Conservation (phyloP, 2,329 filamentous ascomycete species). For the Magnaporthiopsis incrustans region DNA sequence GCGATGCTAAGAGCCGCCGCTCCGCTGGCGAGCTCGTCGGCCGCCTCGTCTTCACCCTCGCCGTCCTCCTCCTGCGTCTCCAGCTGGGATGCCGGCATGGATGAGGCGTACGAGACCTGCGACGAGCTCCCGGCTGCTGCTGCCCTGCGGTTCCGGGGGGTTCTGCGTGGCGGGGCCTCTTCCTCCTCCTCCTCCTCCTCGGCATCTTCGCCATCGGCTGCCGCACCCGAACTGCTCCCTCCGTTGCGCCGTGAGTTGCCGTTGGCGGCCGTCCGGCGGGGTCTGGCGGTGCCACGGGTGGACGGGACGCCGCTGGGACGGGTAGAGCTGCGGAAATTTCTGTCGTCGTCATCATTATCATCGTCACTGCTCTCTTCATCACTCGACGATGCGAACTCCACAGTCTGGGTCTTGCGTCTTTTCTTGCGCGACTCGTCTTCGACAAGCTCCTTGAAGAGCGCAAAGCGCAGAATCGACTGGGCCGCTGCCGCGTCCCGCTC, state of each 20-base stretch:
- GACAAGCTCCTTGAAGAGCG: slow-evolving; percentile 93
- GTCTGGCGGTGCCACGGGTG: slow-evolving; percentile 22
- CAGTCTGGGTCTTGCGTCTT: slow-evolving; percentile 62
- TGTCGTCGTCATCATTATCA: slow-evolving; percentile 47
- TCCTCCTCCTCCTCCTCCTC: slow-evolving; percentile 41
- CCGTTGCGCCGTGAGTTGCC: slow-evolving; percentile 9
- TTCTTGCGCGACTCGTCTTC: slow-evolving; percentile 74
- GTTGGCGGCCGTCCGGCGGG: slow-evolving; percentile 20
- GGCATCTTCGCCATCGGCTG: slow-evolving; percentile 34
- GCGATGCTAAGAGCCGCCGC: slow-evolving; percentile 34
- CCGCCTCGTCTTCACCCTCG: slow-evolving; percentile 25
- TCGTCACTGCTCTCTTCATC: slow-evolving; percentile 47
- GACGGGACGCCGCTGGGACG: slow-evolving; percentile 22
- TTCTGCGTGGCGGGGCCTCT: slow-evolving; percentile 36
- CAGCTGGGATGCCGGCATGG: slow-evolving; percentile 66
- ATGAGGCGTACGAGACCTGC: slow-evolving; percentile 70
- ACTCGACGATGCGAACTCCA: slow-evolving; percentile 45
- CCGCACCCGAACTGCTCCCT: slow-evolving; percentile 15
- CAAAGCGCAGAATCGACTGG: slow-evolving; percentile 85
- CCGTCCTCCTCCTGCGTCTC: slow-evolving; percentile 27
- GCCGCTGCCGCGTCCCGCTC: slow-evolving; percentile 82
- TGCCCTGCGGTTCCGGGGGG: slow-evolving; percentile 24
- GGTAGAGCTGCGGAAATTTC: slow-evolving; percentile 28
- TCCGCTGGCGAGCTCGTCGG: slow-evolving; percentile 34
- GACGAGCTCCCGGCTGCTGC: slow-evolving; percentile 29